Base-by-base conservation (phyloP, 306 rosid species). In the Alnus glutinosa region DNA sequence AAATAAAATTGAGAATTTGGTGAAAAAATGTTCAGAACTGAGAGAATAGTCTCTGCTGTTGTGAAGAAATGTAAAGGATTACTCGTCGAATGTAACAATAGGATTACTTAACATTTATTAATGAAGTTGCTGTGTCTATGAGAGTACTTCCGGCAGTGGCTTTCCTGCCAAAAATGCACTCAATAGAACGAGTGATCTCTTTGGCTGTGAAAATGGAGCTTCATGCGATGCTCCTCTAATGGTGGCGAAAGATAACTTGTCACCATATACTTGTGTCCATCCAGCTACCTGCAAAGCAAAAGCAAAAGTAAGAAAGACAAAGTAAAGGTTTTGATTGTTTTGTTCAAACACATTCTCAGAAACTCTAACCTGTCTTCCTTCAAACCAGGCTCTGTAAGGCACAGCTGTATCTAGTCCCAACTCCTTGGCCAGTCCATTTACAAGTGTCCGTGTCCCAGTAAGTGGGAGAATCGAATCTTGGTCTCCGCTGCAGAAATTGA, bases 171-270 rank as follows among this genome's bases (percentile, higher is more conserved):
- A 71, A 77, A 88, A 81, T 62, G 89, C 46, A 37, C 64, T 73
- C 5, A 88, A 37, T 14, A 88, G 63, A 58, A 55, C 79, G 32
- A 88, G 75, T 49, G 91, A 85, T 54, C 91, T 88, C 61, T 64
- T 80, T 50, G 91, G 91, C 75, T 85, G 91, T 75, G 91, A 64
- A 73, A 81, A 76, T 16, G 91, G 86, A 55, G 85, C 87, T 75
- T 85, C 91, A 74, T 88, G 91, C 62, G 81, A 23, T 57, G 87
- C 91, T 73, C 91, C 89, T 88, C 87, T 85, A 61, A 85, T 83
- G 42, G 89, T 88, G 32, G 87, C 89, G 48, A 85, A 83, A 68
- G 91, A 75, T 68, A 88, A 80, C 8, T 75, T 75, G 55, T 81
- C 36, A 9, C 89, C 89, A 70, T 88, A 88, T 72, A 80, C 89